These are phyloP conservation scores for Verticillium nonalfalfae DNA, from an alignment of 2,329 filamentous ascomycete genomes.

Conservation along the genomic window DNA sequence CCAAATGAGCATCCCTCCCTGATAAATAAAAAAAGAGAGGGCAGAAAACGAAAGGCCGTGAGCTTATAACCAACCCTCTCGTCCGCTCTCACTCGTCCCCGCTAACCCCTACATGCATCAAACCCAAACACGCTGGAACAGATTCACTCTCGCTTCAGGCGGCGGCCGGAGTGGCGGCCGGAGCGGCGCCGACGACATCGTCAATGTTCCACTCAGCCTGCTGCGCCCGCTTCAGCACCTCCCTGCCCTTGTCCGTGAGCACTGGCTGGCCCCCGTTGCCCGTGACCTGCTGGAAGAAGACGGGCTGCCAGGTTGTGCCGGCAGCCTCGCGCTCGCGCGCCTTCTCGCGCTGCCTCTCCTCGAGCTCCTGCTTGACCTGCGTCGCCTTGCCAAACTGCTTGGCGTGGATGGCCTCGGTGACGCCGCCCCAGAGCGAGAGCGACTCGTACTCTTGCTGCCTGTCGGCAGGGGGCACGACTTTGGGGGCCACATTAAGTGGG, in stretches of 20 bases:
- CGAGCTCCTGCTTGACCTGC: conserved; percentile 79
- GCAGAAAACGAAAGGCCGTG: neutral
- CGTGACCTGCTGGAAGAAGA: conserved; percentile 68
- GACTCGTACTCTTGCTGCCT: conserved; percentile 86
- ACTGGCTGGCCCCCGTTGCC: conserved; percentile 51
- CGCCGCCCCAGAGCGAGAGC: conserved; percentile 76
- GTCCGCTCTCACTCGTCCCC: neutral
- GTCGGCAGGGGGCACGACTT: conserved; percentile 70
- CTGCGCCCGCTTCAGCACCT: conserved; percentile 45
- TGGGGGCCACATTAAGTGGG: conserved; percentile 74
- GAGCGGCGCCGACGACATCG: conserved; percentile 27
- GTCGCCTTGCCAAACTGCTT: conserved; percentile 86
- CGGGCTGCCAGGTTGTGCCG: conserved; percentile 69
- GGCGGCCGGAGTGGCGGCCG: neutral
- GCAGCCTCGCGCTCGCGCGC: conserved; percentile 70
- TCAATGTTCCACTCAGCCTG: conserved; percentile 45
- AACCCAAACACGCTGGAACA: too few species aligned
- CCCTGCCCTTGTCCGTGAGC: conserved; percentile 45
- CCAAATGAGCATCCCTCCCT: too few species aligned
- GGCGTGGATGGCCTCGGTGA: conserved; percentile 76
- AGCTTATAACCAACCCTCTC: neutral
- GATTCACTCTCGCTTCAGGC: too few species aligned
- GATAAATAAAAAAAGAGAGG: neutral
- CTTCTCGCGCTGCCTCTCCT: conserved; percentile 82
- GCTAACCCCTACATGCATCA: neutral